A percentile compares a stretch with the other conserved stretches of the same genome.
Evolutionary conservation across 1,139 yeast genomes (phyloP).

Genomic region (Pichia cactophila): DNA sequence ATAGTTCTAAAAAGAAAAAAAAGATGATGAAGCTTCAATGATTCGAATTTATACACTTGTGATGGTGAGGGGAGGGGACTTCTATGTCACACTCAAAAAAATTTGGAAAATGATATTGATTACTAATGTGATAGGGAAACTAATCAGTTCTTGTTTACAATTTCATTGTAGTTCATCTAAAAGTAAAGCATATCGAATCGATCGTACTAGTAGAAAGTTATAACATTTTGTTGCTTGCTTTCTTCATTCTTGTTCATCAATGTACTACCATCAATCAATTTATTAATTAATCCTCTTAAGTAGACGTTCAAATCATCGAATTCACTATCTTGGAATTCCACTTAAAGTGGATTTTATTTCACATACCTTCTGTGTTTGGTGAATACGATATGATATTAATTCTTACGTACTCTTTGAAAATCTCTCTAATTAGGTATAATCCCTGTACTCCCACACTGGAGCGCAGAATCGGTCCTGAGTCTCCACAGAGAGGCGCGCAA

Average conservation of each 20-base stretch:
- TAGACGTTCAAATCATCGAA: neutral
- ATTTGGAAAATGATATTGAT: neutral
- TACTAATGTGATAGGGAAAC: neutral
- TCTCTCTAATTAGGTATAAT: neutral
- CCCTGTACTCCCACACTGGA: neutral
- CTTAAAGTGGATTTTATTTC: neutral
- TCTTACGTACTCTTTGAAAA: neutral
- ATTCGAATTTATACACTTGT: neutral
- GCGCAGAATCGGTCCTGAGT: neutral
- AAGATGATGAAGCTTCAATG: neutral
- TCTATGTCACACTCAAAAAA: neutral
- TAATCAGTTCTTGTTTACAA: too few relatives aligned
- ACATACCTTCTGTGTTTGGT: slow-evolving; percentile 13
- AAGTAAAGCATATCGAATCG: too few relatives aligned
- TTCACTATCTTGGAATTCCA: neutral
- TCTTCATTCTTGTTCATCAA: too few relatives aligned
- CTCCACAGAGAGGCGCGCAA: neutral
- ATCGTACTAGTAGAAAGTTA: too few relatives aligned
- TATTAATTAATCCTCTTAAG: neutral
- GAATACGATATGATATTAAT: neutral
- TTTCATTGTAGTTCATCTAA: too few relatives aligned
- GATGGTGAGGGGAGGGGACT: neutral
- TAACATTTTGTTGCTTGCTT: too few relatives aligned
- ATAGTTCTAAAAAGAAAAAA: neutral
- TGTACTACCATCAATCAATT: too few relatives aligned